Evolutionary conservation across 2,329 filamentous ascomycete genomes (phyloP), one percentile per base, ranked within the genome.

Genomic region (Colletotrichum liaoningense): DNA sequence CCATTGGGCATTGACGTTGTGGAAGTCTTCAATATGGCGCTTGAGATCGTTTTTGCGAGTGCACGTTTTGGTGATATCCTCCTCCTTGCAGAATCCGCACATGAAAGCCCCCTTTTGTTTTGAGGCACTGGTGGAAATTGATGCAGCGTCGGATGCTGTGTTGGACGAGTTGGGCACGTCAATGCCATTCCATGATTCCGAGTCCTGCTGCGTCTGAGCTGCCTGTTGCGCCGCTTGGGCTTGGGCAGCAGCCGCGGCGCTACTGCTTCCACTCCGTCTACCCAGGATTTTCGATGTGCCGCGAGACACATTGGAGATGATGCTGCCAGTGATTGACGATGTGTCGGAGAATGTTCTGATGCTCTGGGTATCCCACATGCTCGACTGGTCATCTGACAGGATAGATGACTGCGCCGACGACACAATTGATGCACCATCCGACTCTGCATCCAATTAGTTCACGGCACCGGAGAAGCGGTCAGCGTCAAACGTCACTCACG

Each of bases 31-130:
- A 42, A 87, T 86, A 66, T 87, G 86, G 14, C 86, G 83, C 76
- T 87, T 87, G 60, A 87, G 78, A 69, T 87, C 86, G 72, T 86
- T 86, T 74, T 86, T 86, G 14, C 85, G 83, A 6, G 84, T 85
- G 73, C 84, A 86, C 4, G 84, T 84, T 76, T 85, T 83, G 64
- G 80, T 76, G 64, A 86, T 84, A 56, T 79, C 78, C 67, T 82
- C 82, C 75, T 86, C 85, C 49, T 80, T 80, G 75, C 85, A 87
- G 67, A 86, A 86, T 11, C 80, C 79, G 69, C 80, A 82, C 69
- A 83, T 82, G 74, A 85, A 80, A 6, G 81, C 80, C 12, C 81
- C 79, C 65, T 83, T 84, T 60, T 83, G 83, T 69, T 84, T 84
- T 3, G 82, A 77, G 5, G 79, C 76, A 55, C 71, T 73, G 4